Evolutionary conservation across 208 protist species (phyloP).

Genomic region (Wallacemonas sp.): DNA sequence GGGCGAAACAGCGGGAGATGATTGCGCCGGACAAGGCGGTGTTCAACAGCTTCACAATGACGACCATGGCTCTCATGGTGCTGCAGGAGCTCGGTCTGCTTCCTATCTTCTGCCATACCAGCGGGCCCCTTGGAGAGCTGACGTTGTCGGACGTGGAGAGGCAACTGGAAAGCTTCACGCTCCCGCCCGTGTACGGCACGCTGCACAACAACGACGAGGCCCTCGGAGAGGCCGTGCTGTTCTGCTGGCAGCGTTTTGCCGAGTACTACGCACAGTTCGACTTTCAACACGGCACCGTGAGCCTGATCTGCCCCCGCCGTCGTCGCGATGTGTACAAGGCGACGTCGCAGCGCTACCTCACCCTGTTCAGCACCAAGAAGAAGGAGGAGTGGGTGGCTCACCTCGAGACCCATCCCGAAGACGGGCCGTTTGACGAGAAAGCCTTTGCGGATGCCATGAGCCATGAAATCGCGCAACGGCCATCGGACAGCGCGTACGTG

Average conservation of each 20-base stretch:
- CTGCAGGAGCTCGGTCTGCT: conserved; percentile 88
- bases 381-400: conserved; percentile 62
- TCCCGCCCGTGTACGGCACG: conserved; percentile 76
- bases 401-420: conserved; percentile 33
- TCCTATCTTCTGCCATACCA: conserved; percentile 66
- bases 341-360: conserved; percentile 60
- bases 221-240: conserved; percentile 85
- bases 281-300: conserved; percentile 78
- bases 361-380: conserved; percentile 44
- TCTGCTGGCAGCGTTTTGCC: conserved; percentile 75
- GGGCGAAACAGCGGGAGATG: conserved; percentile 82
- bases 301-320: conserved; percentile 80
- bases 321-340: conserved; percentile 69
- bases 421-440: conserved; percentile 52
- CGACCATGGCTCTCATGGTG: conserved; percentile 90
- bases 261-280: conserved; percentile 90
- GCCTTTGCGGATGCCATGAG: conserved; percentile 58
- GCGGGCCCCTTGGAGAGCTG: conserved; percentile 73
- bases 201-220: conserved; percentile 79
- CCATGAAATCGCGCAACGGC: conserved; percentile 62
- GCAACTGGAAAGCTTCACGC: conserved; percentile 41
- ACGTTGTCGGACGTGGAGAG: conserved; percentile 58
- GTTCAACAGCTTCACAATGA: conserved; percentile 92
- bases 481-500: conserved; percentile 55
- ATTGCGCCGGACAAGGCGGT: conserved; percentile 77